Base-by-base conservation (phyloP, 1,139 yeast genomes). In the Candida sojae region DNA sequence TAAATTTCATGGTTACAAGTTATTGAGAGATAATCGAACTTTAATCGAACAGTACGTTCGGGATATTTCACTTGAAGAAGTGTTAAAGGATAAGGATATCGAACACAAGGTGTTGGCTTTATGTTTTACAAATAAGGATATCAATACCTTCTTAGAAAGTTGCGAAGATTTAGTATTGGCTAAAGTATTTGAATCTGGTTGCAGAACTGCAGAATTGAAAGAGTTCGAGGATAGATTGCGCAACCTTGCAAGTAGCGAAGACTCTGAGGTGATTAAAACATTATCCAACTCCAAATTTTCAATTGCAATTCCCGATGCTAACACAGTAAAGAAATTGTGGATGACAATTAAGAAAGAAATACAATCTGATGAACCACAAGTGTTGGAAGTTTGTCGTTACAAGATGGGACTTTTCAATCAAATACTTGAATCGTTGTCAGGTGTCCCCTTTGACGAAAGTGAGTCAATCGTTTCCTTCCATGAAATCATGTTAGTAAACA, bases 321-420 rank as follows among this genome's bases (percentile, higher is more conserved):
- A 38, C 1, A 38, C 10, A 6, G 47, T 54, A 35, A 31, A 13
- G 6, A 39, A 17, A 7, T 48, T 63, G 29, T 63, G 66, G 71
- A 43, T 43, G 1, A 40, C 52, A 6, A 57, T 72, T 2, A 42
- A 50, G 30, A n/a, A 30, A 1, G 74, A 66, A 13, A 55, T 67
- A 1, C 56, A 57, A 41, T 66, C 72, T 30, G 54, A 56, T 5
- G 66, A 68, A 34, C 66, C 65, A 44, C 64, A 58, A 8, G 53
- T 52, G 1, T 62, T 77, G 34, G 56, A 56, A 12, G 53, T 56
- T 6, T 57, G 67, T 2, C 59, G 65, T 6, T 53, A 59, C n/a
- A 77, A 72, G 51, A 67, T 70, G 41, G 59, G 57, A 30, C 64
- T 77, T 33, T 64, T 77, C 49, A 66, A 69, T 41, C 57, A 58